Evolutionary conservation across 2,329 filamentous ascomycete genomes (phyloP).

Genomic region (Clarireedia monteithiana): DNA sequence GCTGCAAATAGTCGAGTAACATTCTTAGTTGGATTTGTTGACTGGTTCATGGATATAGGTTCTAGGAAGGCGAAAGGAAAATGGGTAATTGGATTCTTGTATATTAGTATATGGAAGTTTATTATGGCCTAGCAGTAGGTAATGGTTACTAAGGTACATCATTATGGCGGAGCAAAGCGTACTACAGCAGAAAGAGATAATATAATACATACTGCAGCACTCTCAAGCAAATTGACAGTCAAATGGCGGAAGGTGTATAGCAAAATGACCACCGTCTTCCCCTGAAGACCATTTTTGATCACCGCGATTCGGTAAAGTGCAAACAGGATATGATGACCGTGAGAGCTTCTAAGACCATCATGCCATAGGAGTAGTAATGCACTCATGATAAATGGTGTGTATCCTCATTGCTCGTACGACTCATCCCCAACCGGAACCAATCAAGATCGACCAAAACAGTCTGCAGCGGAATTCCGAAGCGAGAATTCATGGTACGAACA

Average conservation of each 20-base stretch:
- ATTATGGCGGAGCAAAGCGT: too few relatives aligned
- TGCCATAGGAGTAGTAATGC: background rate
- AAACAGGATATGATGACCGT: background rate
- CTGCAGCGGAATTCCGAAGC: background rate
- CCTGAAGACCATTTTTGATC: too few relatives aligned
- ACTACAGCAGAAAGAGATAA: too few relatives aligned
- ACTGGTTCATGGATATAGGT: too few relatives aligned
- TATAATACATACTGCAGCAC: too few relatives aligned
- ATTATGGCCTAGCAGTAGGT: background rate
- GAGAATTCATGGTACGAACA: background rate
- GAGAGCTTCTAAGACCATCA: background rate
- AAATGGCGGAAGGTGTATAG: too few relatives aligned
- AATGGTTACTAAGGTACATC: too few relatives aligned
- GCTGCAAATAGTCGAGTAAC: constrained; percentile 55
- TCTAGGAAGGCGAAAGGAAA: background rate
- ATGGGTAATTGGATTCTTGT: background rate
- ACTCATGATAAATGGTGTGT: background rate
- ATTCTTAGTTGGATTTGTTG: too few relatives aligned
- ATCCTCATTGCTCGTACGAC: constrained; percentile 2
- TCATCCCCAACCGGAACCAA: background rate
- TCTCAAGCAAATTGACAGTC: too few relatives aligned
- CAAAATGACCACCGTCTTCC: too few relatives aligned
- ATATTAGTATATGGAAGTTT: background rate
- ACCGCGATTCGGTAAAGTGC: too few relatives aligned
- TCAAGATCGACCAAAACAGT: background rate